Base-by-base conservation (phyloP, 2,329 filamentous ascomycete genomes). In the Xylariaceae sp. region DNA sequence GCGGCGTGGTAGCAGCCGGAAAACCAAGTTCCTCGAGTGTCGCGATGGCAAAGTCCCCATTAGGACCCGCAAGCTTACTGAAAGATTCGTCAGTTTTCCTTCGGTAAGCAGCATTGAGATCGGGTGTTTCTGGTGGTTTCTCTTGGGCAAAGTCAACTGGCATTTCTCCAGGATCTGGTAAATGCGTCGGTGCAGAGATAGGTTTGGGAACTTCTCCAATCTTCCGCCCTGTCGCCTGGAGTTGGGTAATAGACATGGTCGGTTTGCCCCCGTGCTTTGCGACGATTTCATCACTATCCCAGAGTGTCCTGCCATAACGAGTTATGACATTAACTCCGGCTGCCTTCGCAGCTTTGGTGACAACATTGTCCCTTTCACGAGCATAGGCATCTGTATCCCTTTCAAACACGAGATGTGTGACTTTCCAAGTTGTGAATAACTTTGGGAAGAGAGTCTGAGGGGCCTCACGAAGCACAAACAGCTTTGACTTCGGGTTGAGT, bases 371-470 rank as follows among this genome's bases (percentile, higher is more conserved):
- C 48, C 88, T 72, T 41, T 83, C 78, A 12, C 80, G 76, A 3
- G 76, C 86, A 70, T 91, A 91, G 0, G 84, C 76, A 72, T 91
- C 88, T 0, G 86, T 89, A 63, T 91, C 88, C 64, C 86, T 87
- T 67, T 91, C 88, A 62, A 90, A 91, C 0, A 90, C 87, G 4
- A 91, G 71, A 70, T 91, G 87, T 0, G 86, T 88, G 30, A 89
- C 82, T 1, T 80, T 78, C 88, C 87, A 91, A 19, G 80, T 78
- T 62, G 83, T 81, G 75, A 89, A 87, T 1, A 91, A 72, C 68
- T 89, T 89, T 1, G 84, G 83, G 2, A 91, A 76, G 1, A 90
- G 69, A 0, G 83, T 88, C 65, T 87, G 84, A 0, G 87, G 87
- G 0, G 80, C 85, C 71, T 90, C 87, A 31, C 88, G 78, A 12